Evolutionary conservation across 129 eudicot species (phyloP), one percentile per base, ranked within the genome.

Genomic region (Tagetes patula): DNA sequence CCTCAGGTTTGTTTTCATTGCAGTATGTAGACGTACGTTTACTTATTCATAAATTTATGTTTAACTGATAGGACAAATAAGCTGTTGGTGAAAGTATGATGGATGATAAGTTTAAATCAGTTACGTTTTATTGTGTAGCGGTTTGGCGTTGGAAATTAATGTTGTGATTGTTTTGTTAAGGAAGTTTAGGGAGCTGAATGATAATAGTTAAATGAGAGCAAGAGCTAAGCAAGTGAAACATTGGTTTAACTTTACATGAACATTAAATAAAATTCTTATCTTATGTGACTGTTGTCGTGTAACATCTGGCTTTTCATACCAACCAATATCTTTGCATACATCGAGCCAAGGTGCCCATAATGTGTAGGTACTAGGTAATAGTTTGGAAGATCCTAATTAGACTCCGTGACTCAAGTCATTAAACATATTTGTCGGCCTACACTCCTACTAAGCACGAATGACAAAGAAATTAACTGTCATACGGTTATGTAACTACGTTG

Each of bases 1-100:
- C 96, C 98, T 47, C 96, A 85, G 98, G 98, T 90, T 32, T 34
- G 64, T 77, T 39, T 36, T 20, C 27, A 20, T 20, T 20, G 27
- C 27, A 20, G 27, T 20, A 20, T 20, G 27, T 20, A 20, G 27
- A 20, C 27, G 27, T 20, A 20, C 27, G 27, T 20, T 20, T 20
- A 20, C 27, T 20, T 20, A 20, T 20, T 20, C 27, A 20, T 20
- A 20, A 20, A 20, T 20, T 20, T 20, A 20, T 20, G 27, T 20
- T 20, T 20, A 20, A 20, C 27, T 20, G 27, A 20, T 20, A 36
- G 27, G 67, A 37, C 10, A n/a, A 52, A 52, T 70, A 14, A 70
- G 37, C 20, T 39, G 3, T 52, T 45, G 55, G 31, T 46, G 56
- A 41, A 46, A 34, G 61, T 69, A 47, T 33, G 60, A 27, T 6